Conservation (phyloP, 164 flowering plant species). For the Aristolochia fimbriata region DNA sequence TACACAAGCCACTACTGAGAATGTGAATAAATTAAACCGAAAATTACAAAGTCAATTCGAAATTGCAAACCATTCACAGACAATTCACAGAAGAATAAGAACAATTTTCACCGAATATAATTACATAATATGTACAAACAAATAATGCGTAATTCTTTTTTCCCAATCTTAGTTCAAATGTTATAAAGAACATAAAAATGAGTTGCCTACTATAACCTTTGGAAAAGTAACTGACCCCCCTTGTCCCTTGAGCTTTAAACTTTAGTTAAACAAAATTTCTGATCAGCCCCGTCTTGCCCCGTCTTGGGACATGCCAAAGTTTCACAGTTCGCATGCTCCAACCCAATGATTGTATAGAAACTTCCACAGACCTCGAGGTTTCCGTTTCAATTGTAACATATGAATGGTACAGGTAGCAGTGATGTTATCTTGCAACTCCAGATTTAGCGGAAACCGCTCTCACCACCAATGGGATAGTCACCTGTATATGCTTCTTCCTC, state of each 20-base stretch:
- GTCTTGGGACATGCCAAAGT: too few relatives aligned
- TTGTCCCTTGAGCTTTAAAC: too few relatives aligned
- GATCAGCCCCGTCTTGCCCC: too few relatives aligned
- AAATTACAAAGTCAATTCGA: neutral
- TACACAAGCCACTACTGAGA: neutral
- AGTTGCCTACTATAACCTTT: too few relatives aligned
- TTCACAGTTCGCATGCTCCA: too few relatives aligned
- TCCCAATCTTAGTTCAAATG: too few relatives aligned
- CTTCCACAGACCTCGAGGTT: neutral
- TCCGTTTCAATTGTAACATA: neutral
- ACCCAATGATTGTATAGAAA: too few relatives aligned
- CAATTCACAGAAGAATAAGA: constrained; percentile 4
- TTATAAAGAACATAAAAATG: too few relatives aligned
- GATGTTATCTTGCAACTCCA: constrained; percentile 1
- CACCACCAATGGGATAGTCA: constrained; percentile 50
- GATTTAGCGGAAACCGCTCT: constrained; percentile 22
- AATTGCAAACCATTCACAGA: neutral
- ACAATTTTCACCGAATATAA: neutral
- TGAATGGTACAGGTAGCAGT: neutral
- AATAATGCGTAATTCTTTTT: neutral
- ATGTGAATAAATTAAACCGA: neutral
- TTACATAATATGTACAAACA: neutral
- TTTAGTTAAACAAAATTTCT: too few relatives aligned
- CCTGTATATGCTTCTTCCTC: constrained; percentile 34
- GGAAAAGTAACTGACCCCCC: too few relatives aligned